Conservation (phyloP, 192 early-diverging fungal genomes). For the Umbelopsis isabellina region DNA sequence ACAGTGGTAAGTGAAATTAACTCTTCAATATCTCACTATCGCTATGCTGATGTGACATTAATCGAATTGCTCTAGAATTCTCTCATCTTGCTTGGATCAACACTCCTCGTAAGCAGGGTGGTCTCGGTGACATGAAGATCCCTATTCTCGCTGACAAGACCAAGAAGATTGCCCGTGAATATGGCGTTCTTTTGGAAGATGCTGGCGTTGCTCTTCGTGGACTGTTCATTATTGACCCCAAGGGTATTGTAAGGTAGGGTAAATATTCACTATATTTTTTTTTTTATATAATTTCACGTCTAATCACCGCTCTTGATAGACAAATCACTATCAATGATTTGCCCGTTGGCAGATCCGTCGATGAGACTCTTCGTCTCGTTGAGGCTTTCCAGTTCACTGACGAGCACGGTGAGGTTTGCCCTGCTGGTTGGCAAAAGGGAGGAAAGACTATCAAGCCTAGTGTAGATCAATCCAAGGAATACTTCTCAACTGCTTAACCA, state of each 20-base stretch:
- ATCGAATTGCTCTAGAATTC: slow-evolving; percentile 57
- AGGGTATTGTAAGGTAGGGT: slow-evolving; percentile 70
- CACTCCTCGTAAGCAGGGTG: slow-evolving; percentile 84
- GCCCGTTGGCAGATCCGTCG: slow-evolving; percentile 83
- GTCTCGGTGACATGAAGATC: slow-evolving; percentile 88
- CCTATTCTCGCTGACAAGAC: slow-evolving; percentile 71
- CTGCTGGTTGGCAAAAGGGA: slow-evolving; percentile 83
- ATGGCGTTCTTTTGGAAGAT: slow-evolving; percentile 84
- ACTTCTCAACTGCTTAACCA: slow-evolving; percentile 50
- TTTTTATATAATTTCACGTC: not conserved
- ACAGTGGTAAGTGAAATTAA: slow-evolving; percentile 36
- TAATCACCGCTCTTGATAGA: not conserved
- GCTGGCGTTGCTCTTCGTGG: slow-evolving; percentile 81
- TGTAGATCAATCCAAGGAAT: slow-evolving; percentile 65
- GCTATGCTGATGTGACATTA: not conserved
- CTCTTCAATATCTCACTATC: not conserved
- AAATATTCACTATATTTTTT: not conserved
- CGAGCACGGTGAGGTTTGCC: slow-evolving; percentile 78
- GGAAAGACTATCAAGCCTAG: slow-evolving; percentile 63
- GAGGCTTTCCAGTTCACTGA: slow-evolving; percentile 93
- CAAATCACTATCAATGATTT: slow-evolving; percentile 90
- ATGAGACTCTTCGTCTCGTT: slow-evolving; percentile 86
- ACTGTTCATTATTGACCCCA: slow-evolving; percentile 90
- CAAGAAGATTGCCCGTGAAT: slow-evolving; percentile 86
- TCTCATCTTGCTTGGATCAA: slow-evolving; percentile 90